These are phyloP conservation scores for Melanopsichium pennsylvanicum DNA, from an alignment of 1,284 basidiomycete genomes.

Conservation along the genomic window DNA sequence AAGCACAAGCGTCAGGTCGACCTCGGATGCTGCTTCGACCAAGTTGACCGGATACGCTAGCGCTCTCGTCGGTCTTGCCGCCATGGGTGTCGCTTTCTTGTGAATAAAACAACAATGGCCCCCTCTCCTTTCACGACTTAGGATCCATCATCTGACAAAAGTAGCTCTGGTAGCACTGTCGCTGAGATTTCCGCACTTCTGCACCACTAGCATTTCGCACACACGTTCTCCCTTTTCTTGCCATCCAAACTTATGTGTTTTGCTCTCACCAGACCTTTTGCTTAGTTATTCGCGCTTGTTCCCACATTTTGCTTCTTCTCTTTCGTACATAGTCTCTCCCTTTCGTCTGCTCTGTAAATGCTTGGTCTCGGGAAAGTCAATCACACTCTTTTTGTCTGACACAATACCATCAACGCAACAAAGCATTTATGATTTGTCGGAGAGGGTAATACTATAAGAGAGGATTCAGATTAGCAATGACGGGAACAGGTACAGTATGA, in stretches of 20 bases:
- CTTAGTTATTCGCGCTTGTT: background rate
- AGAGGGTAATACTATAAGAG: no score
- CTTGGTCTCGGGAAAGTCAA: background rate
- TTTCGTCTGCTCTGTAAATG: slow-evolving; percentile 3
- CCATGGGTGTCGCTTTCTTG: slow-evolving; percentile 41
- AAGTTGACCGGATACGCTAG: slow-evolving; percentile 28
- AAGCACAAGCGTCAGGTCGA: slow-evolving; percentile 23
- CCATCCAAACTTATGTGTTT: slow-evolving; percentile 8
- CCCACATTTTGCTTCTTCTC: background rate
- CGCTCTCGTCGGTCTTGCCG: slow-evolving; percentile 36
- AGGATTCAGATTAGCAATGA: background rate
- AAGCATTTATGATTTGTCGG: background rate
- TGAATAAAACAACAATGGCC: background rate
- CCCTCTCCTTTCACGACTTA: no score
- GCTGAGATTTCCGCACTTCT: background rate
- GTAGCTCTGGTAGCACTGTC: slow-evolving; percentile 24
- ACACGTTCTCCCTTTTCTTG: background rate
- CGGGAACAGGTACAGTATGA: background rate
- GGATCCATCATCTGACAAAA: background rate
- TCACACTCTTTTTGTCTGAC: slow-evolving; percentile 2
- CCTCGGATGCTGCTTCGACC: slow-evolving; percentile 10
- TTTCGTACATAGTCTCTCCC: background rate
- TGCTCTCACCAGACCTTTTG: slow-evolving; percentile 3
- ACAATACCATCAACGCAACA: no score
- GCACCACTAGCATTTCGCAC: background rate